A percentile compares a stretch with the other conserved stretches of the same genome.
phyloP scores from a whole-genome alignment of 192 early-diverging fungal species.

The Linnemannia zychae region DNA sequence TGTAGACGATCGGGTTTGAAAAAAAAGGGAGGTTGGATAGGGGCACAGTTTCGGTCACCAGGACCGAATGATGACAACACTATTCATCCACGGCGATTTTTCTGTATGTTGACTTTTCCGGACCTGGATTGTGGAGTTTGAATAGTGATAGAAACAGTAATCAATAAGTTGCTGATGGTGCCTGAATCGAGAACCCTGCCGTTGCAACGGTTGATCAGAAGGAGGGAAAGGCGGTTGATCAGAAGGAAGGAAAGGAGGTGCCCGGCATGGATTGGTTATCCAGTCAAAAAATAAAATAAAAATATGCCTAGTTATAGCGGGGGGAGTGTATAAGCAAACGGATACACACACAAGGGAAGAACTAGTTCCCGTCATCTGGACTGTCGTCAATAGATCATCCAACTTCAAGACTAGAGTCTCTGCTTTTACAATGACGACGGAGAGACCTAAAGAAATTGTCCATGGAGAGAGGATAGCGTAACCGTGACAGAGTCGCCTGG shows the following conservation, averaged over 20 bases:
- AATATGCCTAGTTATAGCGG: too few species aligned
- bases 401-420: neutral
- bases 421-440: neutral
- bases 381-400: neutral
- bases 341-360: neutral
- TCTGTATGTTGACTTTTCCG: too few species aligned
- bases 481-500: neutral
- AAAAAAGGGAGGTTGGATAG: neutral
- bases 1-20: slow-evolving; percentile 1
- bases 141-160: neutral
- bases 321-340: too few species aligned
- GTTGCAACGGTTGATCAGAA: neutral
- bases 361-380: neutral
- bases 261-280: too few species aligned
- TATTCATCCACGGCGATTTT: neutral
- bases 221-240: too few species aligned
- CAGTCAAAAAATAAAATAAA: too few species aligned
- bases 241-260: too few species aligned
- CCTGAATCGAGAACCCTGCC: neutral
- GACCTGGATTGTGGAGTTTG: neutral
- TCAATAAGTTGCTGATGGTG: neutral
- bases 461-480: neutral
- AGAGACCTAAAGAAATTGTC: neutral
- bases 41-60: slow-evolving; percentile 22
- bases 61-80: slow-evolving; percentile 11